Percentiles rank a stretch among this genome's conserved stretches.
phyloP scores from a whole-genome alignment of 1,284 basidiomycete species.

The Tetrapyrgos nigripes region DNA sequence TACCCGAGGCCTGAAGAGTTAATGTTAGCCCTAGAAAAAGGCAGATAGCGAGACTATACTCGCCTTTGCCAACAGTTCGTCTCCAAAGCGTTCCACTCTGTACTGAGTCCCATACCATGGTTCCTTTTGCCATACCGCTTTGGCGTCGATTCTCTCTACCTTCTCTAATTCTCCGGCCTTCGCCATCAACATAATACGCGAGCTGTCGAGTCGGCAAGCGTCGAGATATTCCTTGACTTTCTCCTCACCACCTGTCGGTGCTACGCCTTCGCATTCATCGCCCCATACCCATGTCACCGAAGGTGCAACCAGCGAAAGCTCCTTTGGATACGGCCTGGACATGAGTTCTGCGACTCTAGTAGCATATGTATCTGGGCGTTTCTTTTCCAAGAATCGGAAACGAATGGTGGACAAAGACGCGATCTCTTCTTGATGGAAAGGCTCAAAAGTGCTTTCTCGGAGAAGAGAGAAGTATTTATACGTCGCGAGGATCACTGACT shows the following conservation, averaged over 20 bases:
- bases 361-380: constrained; percentile 82
- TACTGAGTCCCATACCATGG: constrained; percentile 92
- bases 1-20: constrained; percentile 56
- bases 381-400: constrained; percentile 93
- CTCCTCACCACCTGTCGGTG: constrained; percentile 43
- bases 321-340: constrained; percentile 81
- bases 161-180: constrained; percentile 71
- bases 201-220: constrained; percentile 63
- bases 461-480: constrained; percentile 93
- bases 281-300: constrained; percentile 80
- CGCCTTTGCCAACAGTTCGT: constrained; percentile 71
- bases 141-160: constrained; percentile 48
- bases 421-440: constrained; percentile 84
- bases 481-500: constrained; percentile 72
- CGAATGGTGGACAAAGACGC: constrained; percentile 76
- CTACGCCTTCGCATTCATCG: constrained; percentile 47
- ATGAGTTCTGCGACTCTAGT: constrained; percentile 81
- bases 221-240: constrained; percentile 74
- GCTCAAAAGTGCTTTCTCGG: constrained; percentile 66
- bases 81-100: constrained; percentile 69
- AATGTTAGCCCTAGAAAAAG: background rate
- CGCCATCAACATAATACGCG: constrained; percentile 83
- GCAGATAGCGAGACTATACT: constrained; percentile 18
- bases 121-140: constrained; percentile 68
- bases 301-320: constrained; percentile 80